Evolutionary conservation across 2,329 filamentous ascomycete species (phyloP).

Genomic region (Bertia moriformis): DNA sequence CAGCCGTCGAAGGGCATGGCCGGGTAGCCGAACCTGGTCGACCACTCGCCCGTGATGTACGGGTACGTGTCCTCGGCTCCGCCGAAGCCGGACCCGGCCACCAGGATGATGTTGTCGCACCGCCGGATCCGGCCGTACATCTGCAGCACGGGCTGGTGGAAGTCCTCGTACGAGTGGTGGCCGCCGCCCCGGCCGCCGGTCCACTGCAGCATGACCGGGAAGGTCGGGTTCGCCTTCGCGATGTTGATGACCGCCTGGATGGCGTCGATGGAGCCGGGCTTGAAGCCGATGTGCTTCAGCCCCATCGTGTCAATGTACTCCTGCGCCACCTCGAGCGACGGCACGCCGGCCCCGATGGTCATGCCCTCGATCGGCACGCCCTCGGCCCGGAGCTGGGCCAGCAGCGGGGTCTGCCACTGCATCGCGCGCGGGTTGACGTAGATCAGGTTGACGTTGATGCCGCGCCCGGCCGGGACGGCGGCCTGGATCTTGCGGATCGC

Average conservation of each 20-base stretch:
- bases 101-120: slow-evolving; percentile 72
- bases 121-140: slow-evolving; percentile 84
- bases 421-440: slow-evolving; percentile 83
- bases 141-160: slow-evolving; percentile 78
- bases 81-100: slow-evolving; percentile 85
- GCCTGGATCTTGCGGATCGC: slow-evolving; percentile 76
- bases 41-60: slow-evolving; percentile 80
- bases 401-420: slow-evolving; percentile 80
- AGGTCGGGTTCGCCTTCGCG: slow-evolving; percentile 80
- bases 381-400: slow-evolving; percentile 66
- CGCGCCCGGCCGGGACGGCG: slow-evolving; percentile 68
- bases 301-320: slow-evolving; percentile 89
- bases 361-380: slow-evolving; percentile 84
- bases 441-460: slow-evolving; percentile 80
- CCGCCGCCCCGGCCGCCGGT: slow-evolving; percentile 87
- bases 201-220: slow-evolving; percentile 90
- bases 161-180: slow-evolving; percentile 89
- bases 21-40: slow-evolving; percentile 72
- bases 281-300: slow-evolving; percentile 86
- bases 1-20: slow-evolving; percentile 91
- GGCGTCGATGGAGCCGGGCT: slow-evolving; percentile 76
- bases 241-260: slow-evolving; percentile 87
- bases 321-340: slow-evolving; percentile 81
- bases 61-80: slow-evolving; percentile 82
- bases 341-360: slow-evolving; percentile 84